Percentiles rank a stretch among this genome's conserved stretches.
Conservation (phyloP, 768 basidiomycete species). For the Leccinum imitatum region DNA sequence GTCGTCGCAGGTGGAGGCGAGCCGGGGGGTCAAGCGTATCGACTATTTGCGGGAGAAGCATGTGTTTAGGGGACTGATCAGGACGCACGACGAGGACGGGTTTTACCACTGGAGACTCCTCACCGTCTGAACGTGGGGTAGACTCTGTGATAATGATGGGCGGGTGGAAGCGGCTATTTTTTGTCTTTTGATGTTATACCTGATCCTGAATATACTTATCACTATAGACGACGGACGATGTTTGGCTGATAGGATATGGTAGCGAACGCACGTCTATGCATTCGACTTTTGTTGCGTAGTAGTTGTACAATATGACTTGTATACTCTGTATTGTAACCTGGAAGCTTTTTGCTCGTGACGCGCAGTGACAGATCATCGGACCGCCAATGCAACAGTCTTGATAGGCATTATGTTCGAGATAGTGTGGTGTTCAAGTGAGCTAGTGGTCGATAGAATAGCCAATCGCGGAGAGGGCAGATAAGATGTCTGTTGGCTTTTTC, state of each 20-base stretch:
- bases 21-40: constrained; percentile 39
- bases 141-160: neutral
- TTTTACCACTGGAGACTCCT: constrained; percentile 32
- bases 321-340: neutral
- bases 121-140: constrained; percentile 11
- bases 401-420: neutral
- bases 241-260: neutral
- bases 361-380: neutral
- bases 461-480: neutral
- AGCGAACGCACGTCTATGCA: neutral
- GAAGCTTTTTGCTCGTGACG: neutral
- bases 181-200: neutral
- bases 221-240: neutral
- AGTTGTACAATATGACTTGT: neutral
- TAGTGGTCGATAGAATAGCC: neutral
- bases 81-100: constrained; percentile 30
- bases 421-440: neutral
- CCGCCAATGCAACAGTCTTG: neutral
- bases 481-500: neutral
- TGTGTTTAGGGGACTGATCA: constrained; percentile 38
- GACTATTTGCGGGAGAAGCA: constrained; percentile 38
- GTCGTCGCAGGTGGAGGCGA: constrained; percentile 32
- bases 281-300: neutral
- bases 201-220: neutral
- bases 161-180: neutral